A percentile compares a stretch with the other conserved stretches of the same genome.
These are phyloP conservation scores for Asterochloris sp. DNA, from an alignment of 139 green algal genomes.

Conservation along the genomic window DNA sequence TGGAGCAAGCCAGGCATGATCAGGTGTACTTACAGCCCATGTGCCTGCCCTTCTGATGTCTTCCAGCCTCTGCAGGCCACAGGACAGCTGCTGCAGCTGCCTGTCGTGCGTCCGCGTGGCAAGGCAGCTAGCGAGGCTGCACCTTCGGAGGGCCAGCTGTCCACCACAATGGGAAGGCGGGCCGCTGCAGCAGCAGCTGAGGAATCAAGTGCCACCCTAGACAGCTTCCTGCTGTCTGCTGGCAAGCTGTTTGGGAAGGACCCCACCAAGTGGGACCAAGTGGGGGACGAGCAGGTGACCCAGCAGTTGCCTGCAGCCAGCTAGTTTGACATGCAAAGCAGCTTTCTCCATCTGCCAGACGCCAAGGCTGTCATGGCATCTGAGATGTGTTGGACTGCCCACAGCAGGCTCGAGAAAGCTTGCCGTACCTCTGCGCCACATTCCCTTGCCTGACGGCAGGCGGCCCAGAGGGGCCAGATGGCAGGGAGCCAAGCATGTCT, in stretches of 20 bases:
- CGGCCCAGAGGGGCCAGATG: too few relatives aligned
- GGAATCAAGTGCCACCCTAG: slow-evolving; percentile 14
- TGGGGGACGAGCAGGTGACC: slow-evolving; percentile 11
- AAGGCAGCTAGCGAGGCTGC: neutral
- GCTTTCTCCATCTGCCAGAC: too few relatives aligned
- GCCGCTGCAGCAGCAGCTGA: neutral
- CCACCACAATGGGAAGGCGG: neutral
- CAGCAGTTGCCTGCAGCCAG: too few relatives aligned
- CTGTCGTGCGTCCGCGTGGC: slow-evolving; percentile 41
- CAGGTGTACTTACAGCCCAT: neutral
- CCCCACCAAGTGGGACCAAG: slow-evolving; percentile 45
- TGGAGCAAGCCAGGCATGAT: neutral
- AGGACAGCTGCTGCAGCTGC: slow-evolving; percentile 56
- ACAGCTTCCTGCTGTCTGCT: slow-evolving; percentile 46
- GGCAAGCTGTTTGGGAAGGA: slow-evolving; percentile 68
- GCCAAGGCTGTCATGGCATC: too few relatives aligned
- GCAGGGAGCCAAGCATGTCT: too few relatives aligned
- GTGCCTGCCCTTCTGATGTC: neutral
- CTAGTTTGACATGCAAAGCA: too few relatives aligned
- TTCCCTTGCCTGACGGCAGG: too few relatives aligned
- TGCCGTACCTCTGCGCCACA: too few relatives aligned
- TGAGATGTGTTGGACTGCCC: too few relatives aligned
- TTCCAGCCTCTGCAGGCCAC: neutral
- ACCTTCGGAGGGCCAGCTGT: neutral
- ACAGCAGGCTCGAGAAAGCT: too few relatives aligned